Evolutionary conservation across 176 grass and related monocot species (phyloP), one percentile per base, ranked within the genome.

Genomic region (Chloris gayana): DNA sequence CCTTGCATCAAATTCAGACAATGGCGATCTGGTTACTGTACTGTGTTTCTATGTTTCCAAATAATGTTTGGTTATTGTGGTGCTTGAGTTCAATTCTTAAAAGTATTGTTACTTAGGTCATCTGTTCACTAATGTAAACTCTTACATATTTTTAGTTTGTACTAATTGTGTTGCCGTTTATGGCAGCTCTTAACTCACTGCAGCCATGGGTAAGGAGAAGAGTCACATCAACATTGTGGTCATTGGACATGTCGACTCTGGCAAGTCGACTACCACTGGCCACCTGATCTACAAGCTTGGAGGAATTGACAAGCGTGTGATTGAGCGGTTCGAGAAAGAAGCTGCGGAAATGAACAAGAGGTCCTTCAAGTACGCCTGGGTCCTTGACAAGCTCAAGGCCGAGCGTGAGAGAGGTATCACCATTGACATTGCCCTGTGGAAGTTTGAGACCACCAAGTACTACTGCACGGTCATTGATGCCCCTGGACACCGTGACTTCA

Each of bases 241-340:
- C 80, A 94, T 94, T 82, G 89, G 92, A 80, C 92, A 94, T 0
- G 89, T 91, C 14, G 89, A 94, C 87, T 94, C 92, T 63, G 92
- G 92, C 24, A 94, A 94, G 65, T 94, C 92, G 3, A 94, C 92
- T 62, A 94, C 92, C 86, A 91, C 92, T 63, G 92, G 92, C 3
- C 92, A 94, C 78, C 81, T 94, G 56, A 94, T 94, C 74, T 94
- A 94, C 84, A 94, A 94, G 86, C 84, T 94, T 53, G 92, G 92
- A 67, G 92, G 92, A n/a, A 95, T 95, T 30, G 92, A 89, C 89
- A 95, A 95, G 89, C 89, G 92, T 91, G 92, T 95, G 22, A 95
- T 95, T 34, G 89, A 94, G 84, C 77, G 86, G 32, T 94, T 94
- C 0, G 89, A 94, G 67, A 94, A 94, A 69, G 89, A 91, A 33